Conservation (phyloP, 257 asterid genomes). For the Nicotiana knightiana region DNA sequence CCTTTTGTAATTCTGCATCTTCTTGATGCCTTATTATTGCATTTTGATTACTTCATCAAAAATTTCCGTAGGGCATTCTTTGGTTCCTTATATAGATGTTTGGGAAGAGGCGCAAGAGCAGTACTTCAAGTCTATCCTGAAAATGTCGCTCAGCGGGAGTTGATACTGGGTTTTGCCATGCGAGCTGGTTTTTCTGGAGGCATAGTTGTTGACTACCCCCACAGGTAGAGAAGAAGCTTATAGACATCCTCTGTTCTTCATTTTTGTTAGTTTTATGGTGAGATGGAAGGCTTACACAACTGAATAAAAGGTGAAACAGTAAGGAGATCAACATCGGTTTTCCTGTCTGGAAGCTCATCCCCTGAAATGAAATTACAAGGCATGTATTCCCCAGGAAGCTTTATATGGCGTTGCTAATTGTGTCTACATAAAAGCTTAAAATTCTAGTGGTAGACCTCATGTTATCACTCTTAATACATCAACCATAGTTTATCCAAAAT, state of each 20-base stretch:
- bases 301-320: neutral
- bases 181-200: slow-evolving; percentile 95
- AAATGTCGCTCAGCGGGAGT: slow-evolving; percentile 75
- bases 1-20: too few relatives aligned
- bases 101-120: slow-evolving; percentile 91
- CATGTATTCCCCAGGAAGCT: neutral
- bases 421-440: neutral
- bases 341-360: neutral
- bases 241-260: neutral
- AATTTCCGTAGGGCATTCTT: slow-evolving; percentile 63
- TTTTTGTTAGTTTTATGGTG: neutral
- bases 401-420: neutral
- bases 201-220: slow-evolving; percentile 84
- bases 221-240: slow-evolving; percentile 45
- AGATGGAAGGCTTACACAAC: neutral
- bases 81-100: slow-evolving; percentile 72
- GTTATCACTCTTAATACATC: neutral
- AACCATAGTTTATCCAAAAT: neutral
- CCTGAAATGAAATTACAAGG: neutral
- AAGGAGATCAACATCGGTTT: neutral
- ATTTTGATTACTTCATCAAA: too few relatives aligned
- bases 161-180: slow-evolving; percentile 83
- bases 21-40: too few relatives aligned
- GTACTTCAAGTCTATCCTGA: slow-evolving; percentile 91
- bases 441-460: neutral